Conservation (phyloP, 345 rosid species). For the Camelina hispida region DNA sequence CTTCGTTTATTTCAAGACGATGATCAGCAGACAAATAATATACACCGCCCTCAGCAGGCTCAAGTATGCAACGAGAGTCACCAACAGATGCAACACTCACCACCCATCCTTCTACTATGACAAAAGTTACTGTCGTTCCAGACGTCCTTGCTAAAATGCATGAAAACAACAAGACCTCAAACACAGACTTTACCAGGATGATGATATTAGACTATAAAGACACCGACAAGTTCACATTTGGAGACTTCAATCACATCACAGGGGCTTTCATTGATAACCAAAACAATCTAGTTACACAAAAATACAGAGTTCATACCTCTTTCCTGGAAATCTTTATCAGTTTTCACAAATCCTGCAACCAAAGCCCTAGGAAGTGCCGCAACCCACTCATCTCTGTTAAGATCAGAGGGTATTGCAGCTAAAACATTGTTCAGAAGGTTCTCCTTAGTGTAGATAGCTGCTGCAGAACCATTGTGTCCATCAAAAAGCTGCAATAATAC, state of each 20-base stretch:
- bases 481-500: constrained; percentile 80
- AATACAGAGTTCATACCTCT: constrained; percentile 52
- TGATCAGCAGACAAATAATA: constrained; percentile 95
- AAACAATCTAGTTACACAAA: neutral
- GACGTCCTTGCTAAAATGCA: constrained; percentile 75
- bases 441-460: constrained; percentile 95
- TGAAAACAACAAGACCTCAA: constrained; percentile 31
- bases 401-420: constrained; percentile 83
- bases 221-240: neutral
- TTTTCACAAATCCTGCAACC: constrained; percentile 99
- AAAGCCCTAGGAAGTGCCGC: constrained; percentile 94
- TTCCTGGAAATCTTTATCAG: constrained; percentile 94
- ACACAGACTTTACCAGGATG: constrained; percentile 32
- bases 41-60: constrained; percentile 91
- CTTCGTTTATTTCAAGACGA: constrained; percentile 90
- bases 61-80: constrained; percentile 96
- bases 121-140: constrained; percentile 95
- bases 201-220: constrained; percentile 8
- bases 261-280: neutral
- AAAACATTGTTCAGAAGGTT: constrained; percentile 82
- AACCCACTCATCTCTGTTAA: constrained; percentile 90
- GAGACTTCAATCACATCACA: neutral
- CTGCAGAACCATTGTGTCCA: constrained; percentile 97
- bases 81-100: constrained; percentile 98
- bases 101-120: constrained; percentile 89